phyloP scores from a whole-genome alignment of 352 stramenopile species.

The Aphanomyces astaci region DNA sequence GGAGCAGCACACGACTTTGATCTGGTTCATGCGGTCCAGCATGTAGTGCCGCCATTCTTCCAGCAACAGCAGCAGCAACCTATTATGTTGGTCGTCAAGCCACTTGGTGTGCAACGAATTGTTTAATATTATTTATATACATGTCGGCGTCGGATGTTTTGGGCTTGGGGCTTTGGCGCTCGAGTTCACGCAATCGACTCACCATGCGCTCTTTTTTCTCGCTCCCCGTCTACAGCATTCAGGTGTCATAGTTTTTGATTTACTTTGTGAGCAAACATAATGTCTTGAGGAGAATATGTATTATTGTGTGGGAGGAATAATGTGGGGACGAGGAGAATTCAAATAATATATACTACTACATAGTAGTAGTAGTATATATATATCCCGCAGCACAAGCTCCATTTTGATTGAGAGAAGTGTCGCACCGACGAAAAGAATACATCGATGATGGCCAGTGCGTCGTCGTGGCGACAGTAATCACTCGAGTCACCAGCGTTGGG shows the following conservation, averaged over 20 bases:
- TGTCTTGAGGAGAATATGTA: no score
- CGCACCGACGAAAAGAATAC: slow-evolving; percentile 9
- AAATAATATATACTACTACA: no score
- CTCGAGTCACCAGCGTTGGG: neutral
- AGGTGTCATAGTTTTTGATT: no score
- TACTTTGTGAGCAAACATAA: no score
- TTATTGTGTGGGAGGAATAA: no score
- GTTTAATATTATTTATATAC: slow-evolving; percentile 10
- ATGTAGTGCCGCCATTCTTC: slow-evolving; percentile 68
- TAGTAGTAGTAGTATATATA: no score
- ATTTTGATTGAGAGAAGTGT: neutral
- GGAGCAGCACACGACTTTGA: slow-evolving; percentile 48
- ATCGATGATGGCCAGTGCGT: slow-evolving; percentile 13
- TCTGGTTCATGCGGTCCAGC: slow-evolving; percentile 54
- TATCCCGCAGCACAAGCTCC: no score
- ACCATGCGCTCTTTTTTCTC: slow-evolving; percentile 45
- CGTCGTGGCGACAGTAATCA: slow-evolving; percentile 13
- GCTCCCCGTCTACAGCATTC: neutral
- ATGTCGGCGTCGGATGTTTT: slow-evolving; percentile 17
- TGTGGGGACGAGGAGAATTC: no score
- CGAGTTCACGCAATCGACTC: slow-evolving; percentile 27
- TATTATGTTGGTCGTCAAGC: slow-evolving; percentile 25
- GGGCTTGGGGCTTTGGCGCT: slow-evolving; percentile 13
- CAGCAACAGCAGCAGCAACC: slow-evolving; percentile 52
- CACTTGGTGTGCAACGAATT: no score